These are phyloP conservation scores for Citrus glauca DNA, from an alignment of 345 rosid genomes.

Conservation along the genomic window DNA sequence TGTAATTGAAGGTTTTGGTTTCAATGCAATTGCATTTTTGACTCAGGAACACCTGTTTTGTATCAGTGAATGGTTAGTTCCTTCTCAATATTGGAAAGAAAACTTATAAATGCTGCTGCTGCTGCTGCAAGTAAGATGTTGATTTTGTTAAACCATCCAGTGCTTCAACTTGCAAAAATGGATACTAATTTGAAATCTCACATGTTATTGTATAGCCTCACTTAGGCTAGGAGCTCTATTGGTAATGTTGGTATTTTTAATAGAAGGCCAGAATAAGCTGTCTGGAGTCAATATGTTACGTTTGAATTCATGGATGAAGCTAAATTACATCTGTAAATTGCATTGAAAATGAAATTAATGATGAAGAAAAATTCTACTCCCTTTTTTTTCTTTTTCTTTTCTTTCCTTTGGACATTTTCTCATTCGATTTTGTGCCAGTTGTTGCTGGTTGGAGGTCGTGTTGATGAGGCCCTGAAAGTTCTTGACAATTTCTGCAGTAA, in stretches of 20 bases:
- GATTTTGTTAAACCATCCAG: not conserved
- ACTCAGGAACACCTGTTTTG: not conserved
- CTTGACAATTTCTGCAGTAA: slow-evolving; percentile 48
- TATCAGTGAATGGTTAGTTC: not conserved
- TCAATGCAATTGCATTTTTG: not conserved
- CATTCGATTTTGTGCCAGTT: slow-evolving; percentile 38
- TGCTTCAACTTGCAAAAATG: not conserved
- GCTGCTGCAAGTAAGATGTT: not conserved
- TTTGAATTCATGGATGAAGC: not conserved
- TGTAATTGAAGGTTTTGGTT: not conserved
- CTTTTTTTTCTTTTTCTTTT: not conserved
- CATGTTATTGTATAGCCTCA: not conserved
- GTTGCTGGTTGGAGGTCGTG: slow-evolving; percentile 63
- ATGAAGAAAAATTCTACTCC: not conserved
- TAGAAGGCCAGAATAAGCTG: not conserved
- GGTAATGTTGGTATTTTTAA: not conserved
- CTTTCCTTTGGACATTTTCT: not conserved
- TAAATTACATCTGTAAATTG: not conserved
- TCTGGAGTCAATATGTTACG: not conserved
- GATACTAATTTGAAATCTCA: not conserved
- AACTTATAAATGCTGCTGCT: not conserved
- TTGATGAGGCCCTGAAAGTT: slow-evolving; percentile 53
- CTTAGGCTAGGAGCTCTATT: not conserved
- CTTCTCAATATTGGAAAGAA: not conserved
- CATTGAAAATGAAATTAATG: not conserved